Evolutionary conservation across 2,329 filamentous ascomycete species (phyloP).

Genomic region (Chrysoporthe deuterocubensis): DNA sequence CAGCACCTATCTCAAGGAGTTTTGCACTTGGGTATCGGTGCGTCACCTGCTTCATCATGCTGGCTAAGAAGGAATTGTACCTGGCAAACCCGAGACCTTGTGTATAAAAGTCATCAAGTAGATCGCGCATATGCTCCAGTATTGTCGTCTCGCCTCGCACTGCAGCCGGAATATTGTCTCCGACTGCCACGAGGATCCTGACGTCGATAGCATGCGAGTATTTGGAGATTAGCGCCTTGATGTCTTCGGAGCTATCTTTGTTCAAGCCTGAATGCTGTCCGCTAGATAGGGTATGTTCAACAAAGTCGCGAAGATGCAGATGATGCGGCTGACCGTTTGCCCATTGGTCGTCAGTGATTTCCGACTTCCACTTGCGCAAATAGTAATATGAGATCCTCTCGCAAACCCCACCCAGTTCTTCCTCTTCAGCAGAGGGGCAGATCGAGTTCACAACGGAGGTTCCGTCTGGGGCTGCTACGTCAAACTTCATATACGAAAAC

Average conservation of each 20-base stretch:
- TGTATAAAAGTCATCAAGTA: constrained; percentile 37
- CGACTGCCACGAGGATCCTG: constrained; percentile 34
- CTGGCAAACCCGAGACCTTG: constrained; percentile 32
- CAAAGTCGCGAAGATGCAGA: constrained; percentile 29
- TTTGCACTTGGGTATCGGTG: constrained; percentile 37
- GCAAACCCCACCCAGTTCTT: constrained; percentile 25
- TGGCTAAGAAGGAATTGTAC: constrained; percentile 35
- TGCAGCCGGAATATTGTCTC: constrained; percentile 38
- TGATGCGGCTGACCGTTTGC: constrained; percentile 29
- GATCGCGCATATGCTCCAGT: constrained; percentile 40
- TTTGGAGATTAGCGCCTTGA: constrained; percentile 17
- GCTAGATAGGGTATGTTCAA: constrained; percentile 27
- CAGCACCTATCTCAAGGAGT: constrained; percentile 45
- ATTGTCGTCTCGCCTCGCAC: constrained; percentile 39
- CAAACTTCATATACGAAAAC: constrained; percentile 26
- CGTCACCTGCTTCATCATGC: constrained; percentile 38
- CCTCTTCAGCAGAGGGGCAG: constrained; percentile 19
- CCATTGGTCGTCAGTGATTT: constrained; percentile 33
- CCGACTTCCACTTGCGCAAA: constrained; percentile 30
- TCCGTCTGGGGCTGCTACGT: constrained; percentile 24
- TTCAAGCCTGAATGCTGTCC: constrained; percentile 30
- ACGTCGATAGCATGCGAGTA: constrained; percentile 26
- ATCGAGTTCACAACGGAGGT: constrained; percentile 4
- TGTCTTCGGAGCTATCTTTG: constrained; percentile 21
- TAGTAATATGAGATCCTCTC: constrained; percentile 36